Evolutionary conservation across 176 grass and related monocot species (phyloP), one percentile per base, ranked within the genome.

Genomic region (Stipa capillata): DNA sequence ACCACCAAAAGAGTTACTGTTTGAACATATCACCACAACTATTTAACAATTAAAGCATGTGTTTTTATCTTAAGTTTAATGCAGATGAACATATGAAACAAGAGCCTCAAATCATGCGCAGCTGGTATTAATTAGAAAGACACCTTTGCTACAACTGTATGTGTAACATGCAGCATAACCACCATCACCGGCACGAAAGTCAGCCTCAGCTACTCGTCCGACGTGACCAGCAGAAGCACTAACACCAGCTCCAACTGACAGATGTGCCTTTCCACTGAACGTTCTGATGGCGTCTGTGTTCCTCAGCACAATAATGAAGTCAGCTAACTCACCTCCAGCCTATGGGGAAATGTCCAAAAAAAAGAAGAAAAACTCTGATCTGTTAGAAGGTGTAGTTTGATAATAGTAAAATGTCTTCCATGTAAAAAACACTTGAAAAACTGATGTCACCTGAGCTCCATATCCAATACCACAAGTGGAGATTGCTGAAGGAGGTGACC

Each of bases 121-220:
- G 27, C 6, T 73, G 5, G 12, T 9, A 57, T 3, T 48, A 58
- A 65, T 67, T 62, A n/a, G 8, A 83, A 61, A 13, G 53, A 67
- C 53, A 96, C 93, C 93, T 88, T 97, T 97, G 80, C 90, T 97
- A 49, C 93, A 97, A 49, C 93, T 97, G 78, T 97, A 97, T 21
- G 90, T 91, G 72, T 93, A 97, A 72, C 88, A 97, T 49, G 90
- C 88, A 41, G 90, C 90, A 77, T 87, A 93, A 86, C 93, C 90
- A 73, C 87, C 87, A 82, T 97, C 90, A 61, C 93, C 90, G 0
- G 87, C 93, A 82, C 85, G 83, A 32, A 97, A 49, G 60, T 97
- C 93, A 72, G 85, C 93, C 76, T 97, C 90, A 88, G 90, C 93
- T 74, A 71, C 85, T 68, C 93, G 87, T 60, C 93, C 93, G 32